These are phyloP conservation scores for Dendrostoma leiphaemia DNA, from an alignment of 2,329 filamentous ascomycete species.

Conservation along the genomic window DNA sequence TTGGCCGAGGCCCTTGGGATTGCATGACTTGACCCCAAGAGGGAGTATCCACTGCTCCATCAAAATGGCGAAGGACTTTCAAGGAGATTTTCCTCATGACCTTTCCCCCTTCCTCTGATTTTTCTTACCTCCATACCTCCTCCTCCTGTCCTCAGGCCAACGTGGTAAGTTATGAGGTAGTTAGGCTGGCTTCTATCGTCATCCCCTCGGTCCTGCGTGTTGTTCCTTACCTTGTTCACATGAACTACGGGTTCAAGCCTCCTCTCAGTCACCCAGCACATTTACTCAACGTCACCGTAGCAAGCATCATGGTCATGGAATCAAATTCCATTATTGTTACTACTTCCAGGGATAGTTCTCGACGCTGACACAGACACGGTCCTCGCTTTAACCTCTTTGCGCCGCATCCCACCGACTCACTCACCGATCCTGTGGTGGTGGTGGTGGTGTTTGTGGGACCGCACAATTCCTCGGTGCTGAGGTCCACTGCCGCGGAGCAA, in stretches of 20 bases:
- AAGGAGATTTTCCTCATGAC: conserved; percentile 10
- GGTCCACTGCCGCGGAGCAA: conserved; percentile 61
- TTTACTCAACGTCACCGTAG: background rate
- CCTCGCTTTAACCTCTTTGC: conserved; percentile 73
- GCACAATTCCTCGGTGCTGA: conserved; percentile 69
- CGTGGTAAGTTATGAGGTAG: background rate
- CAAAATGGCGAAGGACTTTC: conserved; percentile 15
- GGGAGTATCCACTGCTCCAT: conserved; percentile 19
- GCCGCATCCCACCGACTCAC: conserved; percentile 23
- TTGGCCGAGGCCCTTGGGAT: background rate
- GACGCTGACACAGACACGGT: conserved; percentile 54
- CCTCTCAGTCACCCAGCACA: background rate
- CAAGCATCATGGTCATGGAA: conserved; percentile 25
- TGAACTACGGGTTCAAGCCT: background rate
- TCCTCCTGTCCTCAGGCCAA: background rate
- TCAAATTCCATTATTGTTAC: conserved; percentile 29
- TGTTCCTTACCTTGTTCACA: background rate
- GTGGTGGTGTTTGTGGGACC: conserved; percentile 31
- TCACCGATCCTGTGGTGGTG: conserved; percentile 19
- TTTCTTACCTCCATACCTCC: background rate
- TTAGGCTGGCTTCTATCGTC: background rate
- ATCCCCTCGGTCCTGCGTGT: background rate
- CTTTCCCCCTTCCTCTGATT: background rate
- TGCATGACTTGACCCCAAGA: conserved; percentile 6
- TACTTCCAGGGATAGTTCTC: conserved; percentile 49